Evolutionary conservation across 2,329 filamentous ascomycete species (phyloP).

Genomic region (Myrmaecium sp.): DNA sequence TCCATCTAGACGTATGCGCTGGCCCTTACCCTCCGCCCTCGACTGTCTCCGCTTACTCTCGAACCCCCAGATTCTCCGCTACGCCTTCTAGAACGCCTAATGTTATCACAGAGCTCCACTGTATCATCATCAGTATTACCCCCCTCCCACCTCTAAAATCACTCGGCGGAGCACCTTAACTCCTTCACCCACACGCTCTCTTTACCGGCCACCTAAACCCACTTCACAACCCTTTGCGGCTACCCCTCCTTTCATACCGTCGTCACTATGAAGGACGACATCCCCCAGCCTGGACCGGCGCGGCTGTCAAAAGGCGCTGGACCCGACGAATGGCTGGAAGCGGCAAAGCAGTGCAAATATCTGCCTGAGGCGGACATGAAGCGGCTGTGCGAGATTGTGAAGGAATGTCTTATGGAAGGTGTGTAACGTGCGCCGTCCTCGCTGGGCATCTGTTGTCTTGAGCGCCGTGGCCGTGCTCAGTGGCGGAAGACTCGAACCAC

Average conservation of each 20-base stretch:
- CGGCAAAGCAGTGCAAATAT: slow-evolving; percentile 94
- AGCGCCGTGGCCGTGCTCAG: neutral
- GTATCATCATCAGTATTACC: slow-evolving; percentile 14
- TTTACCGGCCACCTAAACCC: too few species aligned
- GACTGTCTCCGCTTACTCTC: slow-evolving; percentile 4
- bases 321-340: slow-evolving; percentile 89
- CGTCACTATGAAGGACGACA: slow-evolving; percentile 35
- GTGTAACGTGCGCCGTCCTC: slow-evolving; percentile 12
- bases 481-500: too few species aligned
- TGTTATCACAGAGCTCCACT: slow-evolving; percentile 9
- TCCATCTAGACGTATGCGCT: too few species aligned
- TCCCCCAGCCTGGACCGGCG: slow-evolving; percentile 83
- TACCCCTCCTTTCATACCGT: slow-evolving; percentile 1
- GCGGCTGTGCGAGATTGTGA: slow-evolving; percentile 94
- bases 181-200: too few species aligned
- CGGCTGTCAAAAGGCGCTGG: slow-evolving; percentile 69
- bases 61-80: slow-evolving; percentile 1
- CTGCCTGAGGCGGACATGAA: slow-evolving; percentile 96
- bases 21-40: slow-evolving; percentile 1
- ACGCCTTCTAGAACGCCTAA: slow-evolving; percentile 5
- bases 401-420: slow-evolving; percentile 98
- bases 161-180: too few species aligned
- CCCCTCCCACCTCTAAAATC: too few species aligned
- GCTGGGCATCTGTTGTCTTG: too few species aligned
- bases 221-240: too few species aligned